Evolutionary conservation across 345 rosid genomes (phyloP).

Genomic region (Noccaea caerulescens): DNA sequence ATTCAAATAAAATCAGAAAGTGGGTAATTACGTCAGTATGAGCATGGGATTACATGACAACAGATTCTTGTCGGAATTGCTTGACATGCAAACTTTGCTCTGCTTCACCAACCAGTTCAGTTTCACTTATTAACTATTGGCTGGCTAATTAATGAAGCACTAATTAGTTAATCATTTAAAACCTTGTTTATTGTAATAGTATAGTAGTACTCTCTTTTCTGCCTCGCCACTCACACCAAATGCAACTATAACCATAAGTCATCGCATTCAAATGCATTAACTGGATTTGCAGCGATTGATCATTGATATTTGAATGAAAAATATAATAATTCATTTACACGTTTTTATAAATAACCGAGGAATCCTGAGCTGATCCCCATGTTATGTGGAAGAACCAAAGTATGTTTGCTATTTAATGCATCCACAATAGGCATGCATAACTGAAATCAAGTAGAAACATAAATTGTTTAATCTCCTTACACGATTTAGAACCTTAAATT

Average conservation of each 20-base stretch:
- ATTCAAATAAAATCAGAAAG: conserved; percentile 14
- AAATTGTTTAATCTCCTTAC: too few species aligned
- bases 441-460: too few species aligned
- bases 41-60: conserved; percentile 37
- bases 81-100: conserved; percentile 41
- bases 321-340: background rate
- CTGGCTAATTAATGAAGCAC: conserved; percentile 12
- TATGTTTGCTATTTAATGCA: background rate
- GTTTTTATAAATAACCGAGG: background rate
- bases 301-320: background rate
- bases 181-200: background rate
- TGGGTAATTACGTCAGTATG: conserved; percentile 41
- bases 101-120: conserved; percentile 21
- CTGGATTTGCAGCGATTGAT: conserved; percentile 1
- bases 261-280: conserved; percentile 12
- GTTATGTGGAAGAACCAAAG: too few species aligned
- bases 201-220: background rate
- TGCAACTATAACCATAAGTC: conserved; percentile 39
- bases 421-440: too few species aligned
- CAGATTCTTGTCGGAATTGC: conserved; percentile 29
- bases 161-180: conserved; percentile 31
- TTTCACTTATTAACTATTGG: conserved; percentile 26
- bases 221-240: conserved; percentile 31
- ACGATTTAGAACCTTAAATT: too few species aligned
- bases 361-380: background rate